Evolutionary conservation across 441 rosid species (phyloP).

Genomic region (Aleurites moluccanus): DNA sequence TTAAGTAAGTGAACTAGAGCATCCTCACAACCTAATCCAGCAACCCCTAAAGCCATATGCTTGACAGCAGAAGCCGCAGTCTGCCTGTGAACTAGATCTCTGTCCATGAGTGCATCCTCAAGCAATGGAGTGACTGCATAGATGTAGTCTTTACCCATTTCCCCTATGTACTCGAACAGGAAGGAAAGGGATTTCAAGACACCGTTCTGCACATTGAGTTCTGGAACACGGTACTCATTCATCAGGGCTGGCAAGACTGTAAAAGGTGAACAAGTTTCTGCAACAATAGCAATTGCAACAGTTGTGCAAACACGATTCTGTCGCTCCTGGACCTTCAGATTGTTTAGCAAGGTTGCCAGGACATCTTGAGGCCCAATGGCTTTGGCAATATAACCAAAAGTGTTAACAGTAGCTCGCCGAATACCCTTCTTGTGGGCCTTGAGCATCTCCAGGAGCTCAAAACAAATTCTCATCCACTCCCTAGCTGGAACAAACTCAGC

Average conservation of each 20-base stretch:
- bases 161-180: constrained; percentile 95
- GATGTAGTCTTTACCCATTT: constrained; percentile 97
- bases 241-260: constrained; percentile 90
- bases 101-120: constrained; percentile 96
- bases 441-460: constrained; percentile 98
- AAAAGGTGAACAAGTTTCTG: constrained; percentile 98
- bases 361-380: constrained; percentile 99
- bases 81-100: constrained; percentile 97
- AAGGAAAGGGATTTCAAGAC: constrained; percentile 94
- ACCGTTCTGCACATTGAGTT: constrained; percentile 97
- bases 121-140: constrained; percentile 97
- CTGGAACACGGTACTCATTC: constrained; percentile 96
- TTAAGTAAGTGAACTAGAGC: constrained; percentile 85
- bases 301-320: constrained; percentile 99
- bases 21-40: constrained; percentile 99
- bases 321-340: constrained; percentile 97
- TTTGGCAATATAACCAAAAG: constrained; percentile 95
- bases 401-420: constrained; percentile 92
- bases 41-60: constrained; percentile 97
- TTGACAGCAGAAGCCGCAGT: constrained; percentile 97
- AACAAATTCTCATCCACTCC: constrained; percentile 98
- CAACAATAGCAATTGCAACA: constrained; percentile 95
- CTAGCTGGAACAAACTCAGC: constrained; percentile 98
- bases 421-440: constrained; percentile 99
- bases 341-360: constrained; percentile 91